A percentile compares a stretch with the other conserved stretches of the same genome.
These are phyloP conservation scores for Ganoderma sinense DNA, from an alignment of 1,284 basidiomycete species.

Conservation along the genomic window DNA sequence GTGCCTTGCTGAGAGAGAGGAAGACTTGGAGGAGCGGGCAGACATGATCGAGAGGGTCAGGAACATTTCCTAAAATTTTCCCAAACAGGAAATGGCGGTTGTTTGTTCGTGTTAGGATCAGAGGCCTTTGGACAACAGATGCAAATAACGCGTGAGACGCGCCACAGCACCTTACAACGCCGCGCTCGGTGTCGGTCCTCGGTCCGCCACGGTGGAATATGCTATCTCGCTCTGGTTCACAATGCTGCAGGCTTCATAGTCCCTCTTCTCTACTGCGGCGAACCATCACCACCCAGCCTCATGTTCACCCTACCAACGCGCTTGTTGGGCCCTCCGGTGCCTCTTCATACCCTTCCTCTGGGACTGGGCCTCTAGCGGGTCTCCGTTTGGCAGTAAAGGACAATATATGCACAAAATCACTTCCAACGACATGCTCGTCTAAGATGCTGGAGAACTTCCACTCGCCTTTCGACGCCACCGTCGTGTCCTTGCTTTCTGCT, in stretches of 20 bases:
- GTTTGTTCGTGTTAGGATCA: conserved; percentile 36
- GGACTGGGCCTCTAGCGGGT: conserved; percentile 44
- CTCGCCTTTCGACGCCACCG: conserved; percentile 90
- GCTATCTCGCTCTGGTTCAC: conserved; percentile 19
- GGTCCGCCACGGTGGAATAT: conserved; percentile 10
- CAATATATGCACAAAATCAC: conserved; percentile 77
- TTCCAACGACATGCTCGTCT: conserved; percentile 85
- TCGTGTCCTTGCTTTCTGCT: conserved; percentile 68
- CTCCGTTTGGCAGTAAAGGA: conserved; percentile 82
- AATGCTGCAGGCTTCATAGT: conserved; percentile 40
- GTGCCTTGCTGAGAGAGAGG: conserved; percentile 18
- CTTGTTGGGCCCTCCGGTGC: conserved; percentile 44
- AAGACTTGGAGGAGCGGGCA: conserved; percentile 14
- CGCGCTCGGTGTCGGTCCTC: background rate
- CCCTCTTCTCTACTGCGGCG: background rate
- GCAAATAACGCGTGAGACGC: conserved; percentile 29
- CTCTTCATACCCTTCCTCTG: conserved; percentile 9
- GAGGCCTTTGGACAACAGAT: conserved; percentile 33
- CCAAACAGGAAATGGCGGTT: conserved; percentile 29
- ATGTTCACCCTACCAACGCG: conserved; percentile 51
- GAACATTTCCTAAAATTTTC: conserved; percentile 25
- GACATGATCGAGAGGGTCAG: conserved; percentile 13
- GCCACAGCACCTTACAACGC: background rate
- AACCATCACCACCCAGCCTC: background rate
- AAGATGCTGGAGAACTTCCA: conserved; percentile 76